These are phyloP conservation scores for Hanseniaspora nectarophila DNA, from an alignment of 805 yeast species.

Conservation along the genomic window DNA sequence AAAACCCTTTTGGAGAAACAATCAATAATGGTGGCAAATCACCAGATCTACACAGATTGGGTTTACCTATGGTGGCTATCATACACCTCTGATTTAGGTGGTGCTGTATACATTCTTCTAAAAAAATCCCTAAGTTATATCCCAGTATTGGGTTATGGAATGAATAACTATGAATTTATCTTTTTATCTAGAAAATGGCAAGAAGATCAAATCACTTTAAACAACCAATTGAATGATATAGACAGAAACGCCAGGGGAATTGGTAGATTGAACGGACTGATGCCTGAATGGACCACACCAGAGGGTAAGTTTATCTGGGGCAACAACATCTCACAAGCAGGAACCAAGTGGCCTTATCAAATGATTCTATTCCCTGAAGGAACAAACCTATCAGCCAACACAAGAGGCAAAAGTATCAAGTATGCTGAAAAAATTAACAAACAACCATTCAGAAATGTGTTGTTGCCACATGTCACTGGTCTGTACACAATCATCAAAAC, in stretches of 20 bases:
- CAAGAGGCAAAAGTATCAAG: constrained; percentile 43
- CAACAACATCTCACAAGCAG: constrained; percentile 20
- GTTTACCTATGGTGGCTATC: constrained; percentile 76
- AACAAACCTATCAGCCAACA: constrained; percentile 63
- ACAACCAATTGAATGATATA: constrained; percentile 42
- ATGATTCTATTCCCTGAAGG: constrained; percentile 87
- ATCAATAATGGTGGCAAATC: constrained; percentile 69
- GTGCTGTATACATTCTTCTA: constrained; percentile 57
- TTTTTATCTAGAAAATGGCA: constrained; percentile 81
- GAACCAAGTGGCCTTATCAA: constrained; percentile 45
- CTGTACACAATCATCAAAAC: constrained; percentile 51
- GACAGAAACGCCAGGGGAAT: constrained; percentile 49
- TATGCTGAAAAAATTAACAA: constrained; percentile 45
- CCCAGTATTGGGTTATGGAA: constrained; percentile 78
- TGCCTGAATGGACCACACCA: constrained; percentile 21
- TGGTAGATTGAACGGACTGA: constrained; percentile 39
- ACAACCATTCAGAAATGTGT: constrained; percentile 45
- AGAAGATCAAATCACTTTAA: constrained; percentile 50
- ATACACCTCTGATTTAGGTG: constrained; percentile 54
- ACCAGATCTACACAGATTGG: constrained; percentile 94
- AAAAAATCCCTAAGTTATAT: constrained; percentile 59
- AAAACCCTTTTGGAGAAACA: constrained; percentile 33
- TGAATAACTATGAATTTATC: constrained; percentile 64
- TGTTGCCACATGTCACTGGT: constrained; percentile 79
- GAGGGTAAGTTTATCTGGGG: constrained; percentile 24